Evolutionary conservation across 768 basidiomycete genomes (phyloP).

Genomic region (Podaxis rugospora): DNA sequence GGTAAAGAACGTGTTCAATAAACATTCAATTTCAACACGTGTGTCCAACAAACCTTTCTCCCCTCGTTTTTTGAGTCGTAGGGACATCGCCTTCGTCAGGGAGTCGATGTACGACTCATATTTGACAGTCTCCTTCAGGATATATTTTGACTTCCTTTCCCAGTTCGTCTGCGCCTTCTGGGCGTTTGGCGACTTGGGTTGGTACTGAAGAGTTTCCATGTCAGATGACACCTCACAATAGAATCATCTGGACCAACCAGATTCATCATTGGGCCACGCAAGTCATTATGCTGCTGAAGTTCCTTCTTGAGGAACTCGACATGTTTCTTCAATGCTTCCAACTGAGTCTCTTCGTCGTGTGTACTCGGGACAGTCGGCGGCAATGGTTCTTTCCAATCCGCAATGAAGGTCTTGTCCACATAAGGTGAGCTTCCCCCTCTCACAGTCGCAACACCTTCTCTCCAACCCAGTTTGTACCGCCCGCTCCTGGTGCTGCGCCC

Average conservation of each 20-base stretch:
- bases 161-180: conserved; percentile 84
- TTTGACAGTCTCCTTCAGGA: conserved; percentile 91
- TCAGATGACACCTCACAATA: conserved; percentile 8
- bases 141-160: conserved; percentile 87
- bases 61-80: conserved; percentile 85
- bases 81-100: conserved; percentile 73
- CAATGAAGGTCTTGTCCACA: conserved; percentile 72
- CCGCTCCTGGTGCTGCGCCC: conserved; percentile 66
- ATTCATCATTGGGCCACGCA: conserved; percentile 76
- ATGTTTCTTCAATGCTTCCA: conserved; percentile 86
- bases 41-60: conserved; percentile 54
- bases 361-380: conserved; percentile 78
- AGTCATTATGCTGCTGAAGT: conserved; percentile 75
- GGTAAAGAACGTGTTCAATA: neutral
- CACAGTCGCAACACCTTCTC: conserved; percentile 61
- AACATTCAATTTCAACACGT: neutral
- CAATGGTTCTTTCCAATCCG: conserved; percentile 92
- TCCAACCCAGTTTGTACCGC: conserved; percentile 55
- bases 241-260: conserved; percentile 44
- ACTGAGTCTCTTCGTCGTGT: conserved; percentile 89
- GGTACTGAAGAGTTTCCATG: conserved; percentile 51
- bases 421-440: conserved; percentile 68
- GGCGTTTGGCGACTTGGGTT: conserved; percentile 68
- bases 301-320: conserved; percentile 72
- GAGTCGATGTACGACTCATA: conserved; percentile 95